Evolutionary conservation across 345 rosid genomes (phyloP).

Genomic region (Syzygium grande): DNA sequence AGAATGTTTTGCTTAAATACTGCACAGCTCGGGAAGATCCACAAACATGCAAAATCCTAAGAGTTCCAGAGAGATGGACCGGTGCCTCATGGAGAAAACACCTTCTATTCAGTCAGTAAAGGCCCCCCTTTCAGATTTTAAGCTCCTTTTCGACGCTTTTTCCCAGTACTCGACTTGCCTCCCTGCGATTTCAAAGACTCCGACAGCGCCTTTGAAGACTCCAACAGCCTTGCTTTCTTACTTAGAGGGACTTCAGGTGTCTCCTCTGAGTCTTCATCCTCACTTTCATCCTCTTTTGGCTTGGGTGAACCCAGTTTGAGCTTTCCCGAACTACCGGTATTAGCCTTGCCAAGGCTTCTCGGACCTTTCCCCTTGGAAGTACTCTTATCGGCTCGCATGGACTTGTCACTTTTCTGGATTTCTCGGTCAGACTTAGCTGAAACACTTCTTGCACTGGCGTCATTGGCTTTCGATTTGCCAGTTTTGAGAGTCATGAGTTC

Average conservation of each 20-base stretch:
- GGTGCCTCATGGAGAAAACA: not conserved
- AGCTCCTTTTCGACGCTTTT: conserved; percentile 52
- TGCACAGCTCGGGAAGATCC: not conserved
- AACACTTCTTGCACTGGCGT: conserved; percentile 5
- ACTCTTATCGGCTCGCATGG: not conserved
- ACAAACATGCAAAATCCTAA: not conserved
- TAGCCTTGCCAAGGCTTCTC: not conserved
- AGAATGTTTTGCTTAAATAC: not conserved
- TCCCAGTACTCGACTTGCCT: conserved; percentile 41
- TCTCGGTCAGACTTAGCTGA: not conserved
- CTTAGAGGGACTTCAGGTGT: conserved; percentile 4
- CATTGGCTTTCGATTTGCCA: conserved; percentile 28
- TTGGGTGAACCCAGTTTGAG: conserved; percentile 23
- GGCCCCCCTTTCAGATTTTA: not conserved
- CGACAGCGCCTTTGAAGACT: conserved; percentile 24
- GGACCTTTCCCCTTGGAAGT: not conserved
- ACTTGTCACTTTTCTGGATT: not conserved
- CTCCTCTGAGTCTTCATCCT: conserved; percentile 27
- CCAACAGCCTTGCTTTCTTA: conserved; percentile 23
- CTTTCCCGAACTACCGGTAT: conserved; percentile 9
- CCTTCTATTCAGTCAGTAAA: not conserved
- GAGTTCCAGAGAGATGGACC: not conserved
- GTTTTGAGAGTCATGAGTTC: conserved; percentile 19
- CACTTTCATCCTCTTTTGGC: conserved; percentile 32
- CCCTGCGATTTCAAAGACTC: conserved; percentile 9